Base-by-base conservation (phyloP, 257 asterid species). In the Mitragyna speciosa region DNA sequence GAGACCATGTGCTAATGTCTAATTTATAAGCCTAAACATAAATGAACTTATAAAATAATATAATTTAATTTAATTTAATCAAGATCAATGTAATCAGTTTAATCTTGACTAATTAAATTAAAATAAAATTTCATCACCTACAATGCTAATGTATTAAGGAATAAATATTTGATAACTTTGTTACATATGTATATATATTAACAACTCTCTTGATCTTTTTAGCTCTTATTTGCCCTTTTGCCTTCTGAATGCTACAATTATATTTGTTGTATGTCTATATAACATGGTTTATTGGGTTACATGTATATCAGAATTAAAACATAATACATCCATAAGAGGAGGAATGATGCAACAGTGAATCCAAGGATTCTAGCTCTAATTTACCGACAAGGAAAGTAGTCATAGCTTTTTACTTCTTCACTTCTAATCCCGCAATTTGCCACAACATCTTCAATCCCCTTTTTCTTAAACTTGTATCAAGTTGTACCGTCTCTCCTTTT, bases 341-440 rank as follows among this genome's bases (percentile, higher is more conserved):
- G 41, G 71, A 71, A 72, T 79, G 78, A 79, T 68, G 73, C 78
- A 80, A 65, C 49, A 80, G 79, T 64, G 12, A 48, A 64, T 30
- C 54, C 59, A 73, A 79, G 64, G 64, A 69, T 72, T 63, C 77
- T 78, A 39, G 54, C 59, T 61, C 14, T 14, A 45, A 20, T 39
- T 70, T 22, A 33, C 82, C 82, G 81, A 85, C 90, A 85, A 79
- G 75, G 86, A 83, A 81, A 59, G 22, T 73, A 41, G 26, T 75
- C 85, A 76, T 82, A 75, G 59, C 82, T 72, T 86, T 78, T 87
- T 68, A 68, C 71, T 78, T 85, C 85, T 76, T 85, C 86, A 79
- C 87, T 80, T 77, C 82, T 31, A 24, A n/a, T 26, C 84, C 72
- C 36, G 43, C 51, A 43, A 73, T 82, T 84, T 72, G 76, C 67